Conservation (phyloP, 2,329 filamentous ascomycete species). For the Fusarium sulawesiense region DNA sequence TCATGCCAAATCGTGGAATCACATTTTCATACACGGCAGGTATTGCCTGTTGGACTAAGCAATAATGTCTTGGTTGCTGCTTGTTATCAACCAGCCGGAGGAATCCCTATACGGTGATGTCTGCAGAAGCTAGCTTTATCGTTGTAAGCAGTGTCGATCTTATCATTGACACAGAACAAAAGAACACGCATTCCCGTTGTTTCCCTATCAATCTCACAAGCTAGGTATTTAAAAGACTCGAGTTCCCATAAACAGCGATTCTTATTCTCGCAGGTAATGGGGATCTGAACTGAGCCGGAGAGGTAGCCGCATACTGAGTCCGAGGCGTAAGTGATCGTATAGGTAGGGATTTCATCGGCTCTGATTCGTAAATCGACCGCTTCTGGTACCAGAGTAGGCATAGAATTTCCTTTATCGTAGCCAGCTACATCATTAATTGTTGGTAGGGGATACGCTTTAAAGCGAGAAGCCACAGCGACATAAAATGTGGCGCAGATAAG, state of each 20-base stretch:
- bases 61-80: too few species aligned
- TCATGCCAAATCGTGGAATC: too few species aligned
- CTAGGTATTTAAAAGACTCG: neutral
- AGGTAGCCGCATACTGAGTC: conserved; percentile 3
- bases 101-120: too few species aligned
- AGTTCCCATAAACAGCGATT: neutral
- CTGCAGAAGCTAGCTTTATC: too few species aligned
- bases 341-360: neutral
- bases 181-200: neutral
- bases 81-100: too few species aligned
- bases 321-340: neutral
- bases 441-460: neutral
- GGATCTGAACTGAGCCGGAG: neutral
- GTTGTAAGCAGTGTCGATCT: too few species aligned
- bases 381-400: rapidly evolving
- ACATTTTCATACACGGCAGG: too few species aligned
- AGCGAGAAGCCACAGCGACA: rapidly evolving
- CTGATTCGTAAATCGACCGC: neutral
- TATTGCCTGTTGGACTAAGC: too few species aligned
- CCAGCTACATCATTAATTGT: neutral
- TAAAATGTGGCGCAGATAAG: neutral
- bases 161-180: too few species aligned
- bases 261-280: neutral
- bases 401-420: neutral
- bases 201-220: neutral